Conservation (phyloP, 495 filamentous ascomycete species). For the Xylaria venustula region DNA sequence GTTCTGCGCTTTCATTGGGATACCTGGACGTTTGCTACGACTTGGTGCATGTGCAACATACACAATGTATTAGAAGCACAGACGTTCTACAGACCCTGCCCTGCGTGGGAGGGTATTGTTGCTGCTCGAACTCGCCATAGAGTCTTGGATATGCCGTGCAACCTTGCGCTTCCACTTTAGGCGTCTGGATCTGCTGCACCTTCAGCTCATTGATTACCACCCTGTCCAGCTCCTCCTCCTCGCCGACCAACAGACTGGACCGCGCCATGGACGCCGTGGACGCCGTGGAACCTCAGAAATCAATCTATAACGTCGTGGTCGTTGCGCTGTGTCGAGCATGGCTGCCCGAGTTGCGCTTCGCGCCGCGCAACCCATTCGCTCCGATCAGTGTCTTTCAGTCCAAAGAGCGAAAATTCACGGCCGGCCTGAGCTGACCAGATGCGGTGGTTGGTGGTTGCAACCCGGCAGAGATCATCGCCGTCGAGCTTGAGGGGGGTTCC, state of each 20-base stretch:
- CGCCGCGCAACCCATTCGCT: neutral
- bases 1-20: too few species aligned
- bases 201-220: neutral
- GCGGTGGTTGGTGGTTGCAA: neutral
- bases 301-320: constrained; percentile 3
- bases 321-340: constrained; percentile 4
- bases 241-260: neutral
- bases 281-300: constrained; percentile 1
- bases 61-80: too few species aligned
- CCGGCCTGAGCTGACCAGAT: neutral
- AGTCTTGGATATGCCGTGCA: neutral
- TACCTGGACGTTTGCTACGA: too few species aligned
- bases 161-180: neutral
- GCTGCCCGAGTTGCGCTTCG: constrained; percentile 9
- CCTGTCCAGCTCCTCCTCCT: neutral
- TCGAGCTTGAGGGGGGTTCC: neutral
- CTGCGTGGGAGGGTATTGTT: too few species aligned
- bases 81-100: too few species aligned
- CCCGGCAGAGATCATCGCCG: constrained; percentile 4
- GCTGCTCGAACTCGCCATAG: too few species aligned
- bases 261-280: neutral
- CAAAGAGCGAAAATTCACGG: neutral
- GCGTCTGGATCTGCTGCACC: neutral
- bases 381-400: neutral
- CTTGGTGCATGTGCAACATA: too few species aligned